These are phyloP conservation scores for Fusarium citri DNA, from an alignment of 2,329 filamentous ascomycete species.

Conservation along the genomic window DNA sequence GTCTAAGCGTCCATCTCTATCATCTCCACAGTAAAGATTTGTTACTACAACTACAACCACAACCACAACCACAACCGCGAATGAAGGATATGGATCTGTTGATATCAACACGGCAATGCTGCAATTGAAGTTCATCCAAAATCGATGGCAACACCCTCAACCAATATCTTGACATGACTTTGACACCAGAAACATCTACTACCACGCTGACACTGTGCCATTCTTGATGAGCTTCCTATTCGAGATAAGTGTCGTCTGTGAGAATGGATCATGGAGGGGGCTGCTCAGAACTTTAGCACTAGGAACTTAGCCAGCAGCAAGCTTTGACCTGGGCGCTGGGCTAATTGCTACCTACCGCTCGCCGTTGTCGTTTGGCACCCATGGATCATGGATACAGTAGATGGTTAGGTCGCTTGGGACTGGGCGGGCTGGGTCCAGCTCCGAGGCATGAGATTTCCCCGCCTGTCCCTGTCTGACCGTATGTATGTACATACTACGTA, in stretches of 20 bases:
- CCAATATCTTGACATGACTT: not conserved
- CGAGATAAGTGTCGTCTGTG: conserved; percentile 29
- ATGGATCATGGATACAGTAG: too few species aligned
- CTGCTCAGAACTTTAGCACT: conserved; percentile 30
- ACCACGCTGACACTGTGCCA: conserved; percentile 39
- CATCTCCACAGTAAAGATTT: conserved; percentile 23
- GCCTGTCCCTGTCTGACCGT: conserved; percentile 28
- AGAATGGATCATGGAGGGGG: conserved; percentile 8
- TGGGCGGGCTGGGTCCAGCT: conserved; percentile 2
- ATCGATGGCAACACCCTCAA: not conserved
- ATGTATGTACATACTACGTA: too few species aligned
- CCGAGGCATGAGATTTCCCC: conserved; percentile 39
- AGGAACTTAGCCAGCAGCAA: conserved; percentile 5
- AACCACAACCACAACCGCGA: too few species aligned
- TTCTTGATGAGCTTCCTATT: conserved; percentile 44
- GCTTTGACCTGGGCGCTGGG: conserved; percentile 24
- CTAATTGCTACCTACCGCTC: conserved; percentile 14
- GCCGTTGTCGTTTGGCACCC: conserved; percentile 27
- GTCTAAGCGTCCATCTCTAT: conserved; percentile 32
- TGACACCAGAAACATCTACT: conserved; percentile 4
- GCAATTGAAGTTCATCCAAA: not conserved
- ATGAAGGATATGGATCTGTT: not conserved
- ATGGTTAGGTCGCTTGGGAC: conserved; percentile 2
- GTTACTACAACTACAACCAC: not conserved
- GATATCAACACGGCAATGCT: not conserved